A percentile compares a stretch with the other conserved stretches of the same genome.
These are phyloP conservation scores for Boletus rubescentipes DNA, from an alignment of 768 basidiomycete genomes.

Conservation along the genomic window DNA sequence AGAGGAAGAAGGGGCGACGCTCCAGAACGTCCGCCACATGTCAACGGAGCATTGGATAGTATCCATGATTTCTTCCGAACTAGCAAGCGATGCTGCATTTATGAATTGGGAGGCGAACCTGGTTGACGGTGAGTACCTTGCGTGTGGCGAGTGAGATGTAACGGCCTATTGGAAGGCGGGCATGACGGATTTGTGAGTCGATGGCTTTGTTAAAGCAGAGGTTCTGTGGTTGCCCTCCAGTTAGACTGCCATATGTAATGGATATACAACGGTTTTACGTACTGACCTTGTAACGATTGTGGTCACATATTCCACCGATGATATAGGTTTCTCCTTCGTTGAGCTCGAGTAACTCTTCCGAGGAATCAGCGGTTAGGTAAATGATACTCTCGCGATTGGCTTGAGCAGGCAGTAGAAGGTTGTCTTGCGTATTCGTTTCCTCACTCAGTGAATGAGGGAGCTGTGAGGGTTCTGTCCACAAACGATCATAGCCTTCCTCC, in stretches of 20 bases:
- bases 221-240: slow-evolving; percentile 49
- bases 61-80: slow-evolving; percentile 1
- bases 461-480: slow-evolving; percentile 49
- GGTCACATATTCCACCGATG: slow-evolving; percentile 94
- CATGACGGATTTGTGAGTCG: slow-evolving; percentile 71
- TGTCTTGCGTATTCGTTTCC: slow-evolving; percentile 1
- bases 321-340: slow-evolving; percentile 86
- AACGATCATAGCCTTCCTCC: slow-evolving; percentile 65
- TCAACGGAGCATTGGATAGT: neutral
- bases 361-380: slow-evolving; percentile 94
- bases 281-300: slow-evolving; percentile 89
- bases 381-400: slow-evolving; percentile 56
- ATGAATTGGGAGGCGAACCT: slow-evolving; percentile 40
- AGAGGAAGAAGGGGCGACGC: neutral
- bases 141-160: slow-evolving; percentile 85
- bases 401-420: slow-evolving; percentile 1
- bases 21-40: no score
- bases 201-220: slow-evolving; percentile 87
- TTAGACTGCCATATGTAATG: slow-evolving; percentile 9
- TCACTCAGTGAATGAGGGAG: neutral
- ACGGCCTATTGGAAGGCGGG: slow-evolving; percentile 91
- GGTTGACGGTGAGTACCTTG: slow-evolving; percentile 97
- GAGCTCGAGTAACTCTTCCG: slow-evolving; percentile 81
- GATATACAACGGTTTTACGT: neutral
- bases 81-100: neutral